phyloP scores from a whole-genome alignment of 31 red algal genomes.

The Odonthalia washingtoniensis region DNA sequence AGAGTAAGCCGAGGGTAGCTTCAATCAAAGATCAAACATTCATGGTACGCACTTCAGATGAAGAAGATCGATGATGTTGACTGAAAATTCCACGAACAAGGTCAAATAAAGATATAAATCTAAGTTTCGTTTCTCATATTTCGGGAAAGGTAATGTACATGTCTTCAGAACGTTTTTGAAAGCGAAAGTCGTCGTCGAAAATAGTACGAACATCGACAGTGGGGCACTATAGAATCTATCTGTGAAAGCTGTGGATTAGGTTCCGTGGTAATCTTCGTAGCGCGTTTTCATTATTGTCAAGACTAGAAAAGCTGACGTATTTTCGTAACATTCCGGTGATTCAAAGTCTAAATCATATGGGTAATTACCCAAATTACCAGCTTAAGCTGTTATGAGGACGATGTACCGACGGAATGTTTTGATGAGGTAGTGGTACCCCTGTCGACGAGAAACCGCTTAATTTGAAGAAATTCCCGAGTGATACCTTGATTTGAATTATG shows the following conservation, averaged over 20 bases:
- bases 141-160: constrained; percentile 66
- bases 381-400: too few species aligned
- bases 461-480: constrained; percentile 62
- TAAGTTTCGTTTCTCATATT: constrained; percentile 72
- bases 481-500: constrained; percentile 13
- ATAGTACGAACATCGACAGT: not conserved
- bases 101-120: too few species aligned
- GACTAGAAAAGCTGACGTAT: constrained; percentile 24
- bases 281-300: not conserved
- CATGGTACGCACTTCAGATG: too few species aligned
- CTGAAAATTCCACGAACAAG: constrained; percentile 39
- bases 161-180: too few species aligned
- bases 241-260: constrained; percentile 51
- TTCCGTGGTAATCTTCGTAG: not conserved
- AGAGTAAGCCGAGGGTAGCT: too few species aligned
- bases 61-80: not conserved
- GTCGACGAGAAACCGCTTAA: constrained; percentile 60
- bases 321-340: constrained; percentile 53
- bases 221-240: constrained; percentile 46
- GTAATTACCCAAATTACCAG: too few species aligned
- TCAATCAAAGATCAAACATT: too few species aligned
- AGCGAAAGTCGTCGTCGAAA: not conserved
- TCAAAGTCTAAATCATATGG: constrained; percentile 30
- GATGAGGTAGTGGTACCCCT: constrained; percentile 59
- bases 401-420: too few species aligned